These are phyloP conservation scores for Tolypocladium ovalisporum DNA, from an alignment of 2,329 filamentous ascomycete species.

Conservation along the genomic window DNA sequence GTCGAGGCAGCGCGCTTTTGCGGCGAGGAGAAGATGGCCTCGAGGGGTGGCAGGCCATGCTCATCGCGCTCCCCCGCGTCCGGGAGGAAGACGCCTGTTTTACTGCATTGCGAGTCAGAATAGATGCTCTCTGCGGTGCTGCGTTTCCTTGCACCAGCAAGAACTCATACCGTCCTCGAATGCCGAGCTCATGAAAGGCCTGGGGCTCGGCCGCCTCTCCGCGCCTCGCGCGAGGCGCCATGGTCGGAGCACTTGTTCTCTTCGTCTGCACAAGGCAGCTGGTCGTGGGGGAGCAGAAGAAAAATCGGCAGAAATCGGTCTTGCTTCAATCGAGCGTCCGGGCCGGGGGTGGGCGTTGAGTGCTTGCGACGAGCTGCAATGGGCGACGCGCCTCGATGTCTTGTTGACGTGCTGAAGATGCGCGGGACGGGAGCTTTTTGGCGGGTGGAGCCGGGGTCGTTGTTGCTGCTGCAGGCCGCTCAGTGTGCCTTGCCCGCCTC, in stretches of 20 bases:
- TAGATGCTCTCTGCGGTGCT: neutral
- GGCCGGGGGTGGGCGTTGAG: neutral
- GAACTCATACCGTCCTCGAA: slow-evolving; percentile 26
- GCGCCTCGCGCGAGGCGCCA: slow-evolving; percentile 22
- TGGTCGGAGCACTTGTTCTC: slow-evolving; percentile 5
- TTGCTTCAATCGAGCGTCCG: neutral
- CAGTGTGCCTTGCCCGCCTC: neutral
- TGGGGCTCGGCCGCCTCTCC: slow-evolving; percentile 18
- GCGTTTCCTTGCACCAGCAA: neutral
- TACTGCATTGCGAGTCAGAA: slow-evolving; percentile 40
- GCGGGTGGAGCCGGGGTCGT: neutral
- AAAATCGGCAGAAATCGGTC: neutral
- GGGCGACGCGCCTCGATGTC: slow-evolving; percentile 1
- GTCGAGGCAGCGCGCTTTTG: slow-evolving; percentile 33
- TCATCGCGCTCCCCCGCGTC: slow-evolving; percentile 78
- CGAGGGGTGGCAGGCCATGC: slow-evolving; percentile 81
- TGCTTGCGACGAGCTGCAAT: neutral
- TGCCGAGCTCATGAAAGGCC: slow-evolving; percentile 22
- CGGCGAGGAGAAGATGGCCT: slow-evolving; percentile 82
- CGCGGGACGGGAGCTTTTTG: neutral
- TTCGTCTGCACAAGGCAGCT: neutral
- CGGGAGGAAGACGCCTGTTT: slow-evolving; percentile 75
- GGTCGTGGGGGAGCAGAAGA: neutral
- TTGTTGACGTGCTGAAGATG: slow-evolving; percentile 9
- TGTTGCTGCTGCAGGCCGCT: neutral